phyloP scores from a whole-genome alignment of 129 eudicot species.

The Lonicera japonica region DNA sequence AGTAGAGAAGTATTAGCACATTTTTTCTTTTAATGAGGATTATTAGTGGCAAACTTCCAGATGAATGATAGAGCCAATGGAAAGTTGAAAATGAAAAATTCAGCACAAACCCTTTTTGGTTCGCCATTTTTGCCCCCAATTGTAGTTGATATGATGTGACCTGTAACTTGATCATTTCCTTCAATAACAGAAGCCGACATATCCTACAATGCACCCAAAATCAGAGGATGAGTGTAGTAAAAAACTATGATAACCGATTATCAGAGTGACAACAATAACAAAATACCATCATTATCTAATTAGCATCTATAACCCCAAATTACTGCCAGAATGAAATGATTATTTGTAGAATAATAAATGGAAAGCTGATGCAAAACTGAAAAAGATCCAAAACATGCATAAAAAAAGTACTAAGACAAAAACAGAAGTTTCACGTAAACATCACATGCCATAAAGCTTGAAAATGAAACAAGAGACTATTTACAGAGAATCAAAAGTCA shows the following conservation, averaged over 20 bases:
- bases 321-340: not conserved
- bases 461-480: conserved; percentile 17
- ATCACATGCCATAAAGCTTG: conserved; percentile 25
- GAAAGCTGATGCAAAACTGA: no score
- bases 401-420: conserved; percentile 1
- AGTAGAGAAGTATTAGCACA: not conserved
- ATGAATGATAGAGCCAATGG: no score
- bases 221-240: not conserved
- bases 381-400: not conserved
- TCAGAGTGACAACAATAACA: not conserved
- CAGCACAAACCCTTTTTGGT: conserved; percentile 40
- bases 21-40: no score
- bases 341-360: no score
- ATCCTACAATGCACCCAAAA: conserved; percentile 26
- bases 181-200: conserved; percentile 38
- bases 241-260: no score
- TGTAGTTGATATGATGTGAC: conserved; percentile 57
- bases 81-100: not conserved
- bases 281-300: not conserved
- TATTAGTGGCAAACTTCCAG: no score
- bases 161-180: conserved; percentile 49
- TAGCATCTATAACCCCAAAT: not conserved
- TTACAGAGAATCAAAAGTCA: conserved; percentile 27
- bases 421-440: conserved; percentile 19
- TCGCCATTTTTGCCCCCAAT: conserved; percentile 60